Conservation (phyloP, 768 basidiomycete species). For the Termitomyces sp. region DNA sequence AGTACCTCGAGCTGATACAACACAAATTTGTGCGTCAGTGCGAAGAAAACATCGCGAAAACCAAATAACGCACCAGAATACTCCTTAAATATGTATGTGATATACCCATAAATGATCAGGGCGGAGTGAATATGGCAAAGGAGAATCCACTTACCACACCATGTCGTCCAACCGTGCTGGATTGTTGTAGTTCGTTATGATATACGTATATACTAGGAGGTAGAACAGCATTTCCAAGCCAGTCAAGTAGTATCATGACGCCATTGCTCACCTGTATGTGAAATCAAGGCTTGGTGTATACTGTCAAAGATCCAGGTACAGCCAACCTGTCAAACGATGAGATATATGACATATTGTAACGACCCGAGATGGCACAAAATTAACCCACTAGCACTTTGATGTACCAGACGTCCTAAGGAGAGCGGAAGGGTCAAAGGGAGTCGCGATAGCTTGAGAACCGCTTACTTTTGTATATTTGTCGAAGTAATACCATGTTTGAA, state of each 20-base stretch:
- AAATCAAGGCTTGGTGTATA: constrained; percentile 49
- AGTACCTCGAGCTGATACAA: constrained; percentile 48
- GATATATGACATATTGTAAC: background rate
- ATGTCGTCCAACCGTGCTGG: constrained; percentile 33
- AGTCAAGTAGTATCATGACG: background rate
- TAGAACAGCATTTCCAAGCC: background rate
- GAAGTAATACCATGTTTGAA: constrained; percentile 57
- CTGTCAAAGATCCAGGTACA: constrained; percentile 48
- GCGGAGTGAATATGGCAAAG: background rate
- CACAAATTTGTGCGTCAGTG: background rate
- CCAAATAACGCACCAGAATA: constrained; percentile 36
- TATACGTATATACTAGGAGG: constrained; percentile 47
- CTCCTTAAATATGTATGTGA: constrained; percentile 33
- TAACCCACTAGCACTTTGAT: constrained; percentile 44
- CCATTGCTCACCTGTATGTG: constrained; percentile 40
- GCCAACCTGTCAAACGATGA: constrained; percentile 33
- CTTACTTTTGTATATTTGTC: constrained; percentile 39
- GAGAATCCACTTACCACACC: constrained; percentile 38
- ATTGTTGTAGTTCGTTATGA: constrained; percentile 49
- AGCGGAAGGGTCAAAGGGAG: constrained; percentile 1
- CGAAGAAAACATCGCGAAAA: background rate
- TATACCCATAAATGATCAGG: background rate
- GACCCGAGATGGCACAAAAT: background rate
- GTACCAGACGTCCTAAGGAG: constrained; percentile 42
- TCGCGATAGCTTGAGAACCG: background rate